Base-by-base conservation (phyloP, 805 yeast species). In the Sporopachydermia quercuum region DNA sequence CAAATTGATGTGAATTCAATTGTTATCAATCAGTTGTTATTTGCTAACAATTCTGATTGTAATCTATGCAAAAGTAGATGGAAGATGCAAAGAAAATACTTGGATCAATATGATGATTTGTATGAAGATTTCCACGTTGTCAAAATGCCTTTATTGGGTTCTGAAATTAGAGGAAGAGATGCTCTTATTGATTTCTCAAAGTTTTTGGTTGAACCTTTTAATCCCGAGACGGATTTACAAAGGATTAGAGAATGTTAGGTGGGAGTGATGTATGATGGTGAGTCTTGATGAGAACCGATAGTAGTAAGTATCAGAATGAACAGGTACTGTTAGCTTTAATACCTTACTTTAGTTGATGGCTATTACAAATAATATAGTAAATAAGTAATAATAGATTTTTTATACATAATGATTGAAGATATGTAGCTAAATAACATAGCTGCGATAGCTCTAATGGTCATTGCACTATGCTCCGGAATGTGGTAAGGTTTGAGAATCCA, bases 41-140 rank as follows among this genome's bases (percentile, higher is more conserved):
- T 80, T 62, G 91, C 96, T n/a, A 78, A 74, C 41, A 40, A 75
- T 47, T 71, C 74, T 45, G 64, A 67, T 45, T 91, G 98, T 64
- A 80, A 77, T 55, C 78, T 96, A 62, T 91, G 98, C 62, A 78
- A 71, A 48, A 74, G 95, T 5, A 79, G 99, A 62, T 76, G 91
- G 77, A 79, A 82, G 63, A 86, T 91, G 94, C 99, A 91, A 63
- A 79, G 70, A 60, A 91, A 91, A 62, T 91, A 91, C 57, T 68
- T 87, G 52, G 93, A 81, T 55, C 97, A 91, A 66, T 89, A 91
- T 78, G 83, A 73, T 51, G 99, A 91, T 59, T 68, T 91, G 43
- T 91, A 91, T 55, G 98, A 91, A 61, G 98, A 91, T 60, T 91
- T 89, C 69, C 96, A 93, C 56, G 68, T 91, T 50, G 91, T 91